Base-by-base conservation (phyloP, 768 basidiomycete species). In the Phylloporus arenicola region DNA sequence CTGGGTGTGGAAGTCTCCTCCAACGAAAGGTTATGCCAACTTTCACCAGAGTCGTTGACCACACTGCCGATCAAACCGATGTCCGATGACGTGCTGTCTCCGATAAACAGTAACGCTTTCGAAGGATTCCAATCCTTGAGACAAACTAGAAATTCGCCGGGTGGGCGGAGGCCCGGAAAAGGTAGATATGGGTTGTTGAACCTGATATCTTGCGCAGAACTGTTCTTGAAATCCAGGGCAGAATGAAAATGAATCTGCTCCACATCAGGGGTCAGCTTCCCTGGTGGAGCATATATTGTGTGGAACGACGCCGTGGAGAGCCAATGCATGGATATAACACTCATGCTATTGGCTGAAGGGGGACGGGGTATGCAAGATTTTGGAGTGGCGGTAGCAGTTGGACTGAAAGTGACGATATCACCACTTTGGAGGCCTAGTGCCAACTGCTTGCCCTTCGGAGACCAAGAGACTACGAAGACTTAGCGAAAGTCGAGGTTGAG, bases 391-490 rank as follows among this genome's bases (percentile, higher is more conserved):
- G 79, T 79, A 48, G 80, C 79, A 11, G 71, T 71, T 20, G 83
- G 75, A 34, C 77, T 73, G 62, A 81, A 90, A 0, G 86, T 82
- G 37, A 87, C 63, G 34, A 91, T 82, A 47, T 85, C 83, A 3
- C 88, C 88, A 17, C 73, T 75, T 55, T 78, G 78, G 14, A 89
- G 68, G 20, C 84, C 89, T 41, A 92, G 77, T 1, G 86, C 87
- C 37, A 92, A 72, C 49, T 91, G 88, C 62, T 88, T 92, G 40
- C 88, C 89, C 64, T 88, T 89, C 2, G 88, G 86, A 3, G 88
- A 91, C 88, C 89, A 92, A 12, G 85, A 79, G 9, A 84, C 89
- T 91, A 50, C 46, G n/a, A 20, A 9, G 46, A 31, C 56, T 51
- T 44, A 58, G 57, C 24, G 19, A 41, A 22, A 48, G 30, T 40